These are phyloP conservation scores for Russula vinacea DNA, from an alignment of 768 basidiomycete genomes.

Conservation along the genomic window DNA sequence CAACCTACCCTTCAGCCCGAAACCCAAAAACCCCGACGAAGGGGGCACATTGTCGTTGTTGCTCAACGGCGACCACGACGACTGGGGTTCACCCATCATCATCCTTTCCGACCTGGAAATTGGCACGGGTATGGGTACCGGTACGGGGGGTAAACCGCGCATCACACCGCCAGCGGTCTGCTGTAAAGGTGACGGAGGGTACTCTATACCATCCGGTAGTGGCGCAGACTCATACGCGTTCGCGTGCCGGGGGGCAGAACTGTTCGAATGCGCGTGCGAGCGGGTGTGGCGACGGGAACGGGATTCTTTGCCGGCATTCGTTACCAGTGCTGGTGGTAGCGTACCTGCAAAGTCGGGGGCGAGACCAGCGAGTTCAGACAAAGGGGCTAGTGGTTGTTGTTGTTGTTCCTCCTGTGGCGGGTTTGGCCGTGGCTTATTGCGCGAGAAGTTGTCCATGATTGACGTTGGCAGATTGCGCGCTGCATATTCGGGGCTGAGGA, in stretches of 20 bases:
- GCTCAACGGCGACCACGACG: slow-evolving; percentile 9
- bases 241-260: neutral
- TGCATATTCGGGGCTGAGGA: slow-evolving; percentile 36
- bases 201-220: slow-evolving; percentile 19
- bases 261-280: neutral
- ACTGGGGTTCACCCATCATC: neutral
- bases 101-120: neutral
- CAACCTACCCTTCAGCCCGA: slow-evolving; percentile 11
- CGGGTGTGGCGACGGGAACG: neutral
- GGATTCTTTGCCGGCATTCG: neutral
- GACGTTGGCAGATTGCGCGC: slow-evolving; percentile 23
- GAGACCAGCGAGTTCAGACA: slow-evolving; percentile 16
- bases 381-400: slow-evolving; percentile 7
- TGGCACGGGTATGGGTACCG: neutral
- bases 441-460: neutral
- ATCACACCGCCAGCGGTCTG: neutral
- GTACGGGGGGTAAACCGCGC: neutral
- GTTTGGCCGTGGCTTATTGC: slow-evolving; percentile 6
- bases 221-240: slow-evolving; percentile 25
- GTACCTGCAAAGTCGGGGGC: slow-evolving; percentile 14
- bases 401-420: slow-evolving; percentile 1
- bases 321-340: neutral
- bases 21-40: slow-evolving; percentile 9
- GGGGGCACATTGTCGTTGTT: neutral
- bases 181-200: slow-evolving; percentile 24